A percentile compares a stretch with the other conserved stretches of the same genome.
phyloP scores from a whole-genome alignment of 2,329 filamentous ascomycete genomes.

The Elsinoe arachidis region DNA sequence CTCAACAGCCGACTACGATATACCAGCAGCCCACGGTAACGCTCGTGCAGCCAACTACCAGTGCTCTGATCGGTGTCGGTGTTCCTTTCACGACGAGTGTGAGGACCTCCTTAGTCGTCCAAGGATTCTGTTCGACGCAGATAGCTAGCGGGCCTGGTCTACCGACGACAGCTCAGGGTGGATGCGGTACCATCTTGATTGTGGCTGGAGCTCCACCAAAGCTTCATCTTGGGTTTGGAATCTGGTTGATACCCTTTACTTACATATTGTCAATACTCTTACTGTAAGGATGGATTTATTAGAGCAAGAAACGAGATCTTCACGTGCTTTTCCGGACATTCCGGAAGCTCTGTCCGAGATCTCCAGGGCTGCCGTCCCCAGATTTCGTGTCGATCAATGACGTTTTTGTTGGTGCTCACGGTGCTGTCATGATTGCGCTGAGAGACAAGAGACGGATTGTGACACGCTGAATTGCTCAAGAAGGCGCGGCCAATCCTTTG shows the following conservation, averaged over 20 bases:
- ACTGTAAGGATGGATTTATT: neutral
- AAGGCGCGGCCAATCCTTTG: neutral
- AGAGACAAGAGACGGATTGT: neutral
- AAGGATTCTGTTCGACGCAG: constrained; percentile 9
- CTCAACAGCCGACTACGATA: neutral
- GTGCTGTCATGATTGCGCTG: constrained; percentile 4
- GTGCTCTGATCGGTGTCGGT: neutral
- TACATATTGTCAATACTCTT: constrained; percentile 4
- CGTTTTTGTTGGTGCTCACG: constrained; percentile 3
- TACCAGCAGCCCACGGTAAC: constrained; percentile 2
- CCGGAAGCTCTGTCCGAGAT: neutral
- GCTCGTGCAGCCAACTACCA: neutral
- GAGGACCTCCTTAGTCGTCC: neutral
- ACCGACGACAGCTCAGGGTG: constrained; percentile 10
- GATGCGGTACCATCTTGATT: constrained; percentile 10
- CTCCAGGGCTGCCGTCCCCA: neutral
- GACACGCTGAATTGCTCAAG: neutral
- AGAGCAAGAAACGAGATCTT: neutral
- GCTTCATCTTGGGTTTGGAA: neutral
- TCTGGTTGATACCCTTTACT: constrained; percentile 3
- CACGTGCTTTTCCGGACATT: neutral
- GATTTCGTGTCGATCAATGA: constrained; percentile 8
- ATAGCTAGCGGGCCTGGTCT: constrained; percentile 2
- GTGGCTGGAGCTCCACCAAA: constrained; percentile 7
- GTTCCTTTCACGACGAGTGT: constrained; percentile 4